Conservation (phyloP, 257 asterid genomes). For the Lithospermum erythrorhizon region DNA sequence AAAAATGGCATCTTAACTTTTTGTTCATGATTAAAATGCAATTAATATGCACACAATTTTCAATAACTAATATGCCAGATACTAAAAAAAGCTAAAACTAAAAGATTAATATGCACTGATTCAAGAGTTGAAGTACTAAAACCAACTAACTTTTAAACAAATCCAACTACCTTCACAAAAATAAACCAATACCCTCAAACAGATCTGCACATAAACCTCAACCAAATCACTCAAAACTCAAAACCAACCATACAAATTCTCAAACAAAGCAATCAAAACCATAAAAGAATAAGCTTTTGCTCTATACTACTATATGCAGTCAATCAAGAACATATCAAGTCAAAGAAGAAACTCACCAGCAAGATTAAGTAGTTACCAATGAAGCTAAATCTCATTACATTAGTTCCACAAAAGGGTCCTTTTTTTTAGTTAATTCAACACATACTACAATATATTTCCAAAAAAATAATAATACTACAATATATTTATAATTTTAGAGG, state of each 20-base stretch:
- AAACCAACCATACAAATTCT: not conserved
- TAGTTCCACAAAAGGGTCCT: not conserved
- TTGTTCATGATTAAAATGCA: not conserved
- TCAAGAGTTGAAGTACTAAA: not conserved
- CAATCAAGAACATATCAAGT: not conserved
- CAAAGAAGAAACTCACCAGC: not conserved
- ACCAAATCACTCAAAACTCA: not conserved
- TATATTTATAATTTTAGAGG: too few species aligned
- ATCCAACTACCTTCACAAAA: not conserved
- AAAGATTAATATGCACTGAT: not conserved
- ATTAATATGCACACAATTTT: too few species aligned
- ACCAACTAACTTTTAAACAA: too few species aligned
- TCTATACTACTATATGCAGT: too few species aligned
- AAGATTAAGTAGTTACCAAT: not conserved
- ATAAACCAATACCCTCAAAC: not conserved
- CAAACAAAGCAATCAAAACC: too few species aligned
- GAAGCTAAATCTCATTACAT: not conserved
- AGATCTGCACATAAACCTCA: not conserved
- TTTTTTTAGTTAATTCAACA: too few species aligned
- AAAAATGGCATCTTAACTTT: too few species aligned
- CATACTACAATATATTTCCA: too few species aligned
- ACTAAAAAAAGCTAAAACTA: too few species aligned
- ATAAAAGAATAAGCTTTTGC: not conserved
- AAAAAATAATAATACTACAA: too few species aligned
- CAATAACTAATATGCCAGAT: not conserved